Evolutionary conservation across 192 early-diverging fungal genomes (phyloP).

Genomic region (Tieghemiomyces parasiticus): DNA sequence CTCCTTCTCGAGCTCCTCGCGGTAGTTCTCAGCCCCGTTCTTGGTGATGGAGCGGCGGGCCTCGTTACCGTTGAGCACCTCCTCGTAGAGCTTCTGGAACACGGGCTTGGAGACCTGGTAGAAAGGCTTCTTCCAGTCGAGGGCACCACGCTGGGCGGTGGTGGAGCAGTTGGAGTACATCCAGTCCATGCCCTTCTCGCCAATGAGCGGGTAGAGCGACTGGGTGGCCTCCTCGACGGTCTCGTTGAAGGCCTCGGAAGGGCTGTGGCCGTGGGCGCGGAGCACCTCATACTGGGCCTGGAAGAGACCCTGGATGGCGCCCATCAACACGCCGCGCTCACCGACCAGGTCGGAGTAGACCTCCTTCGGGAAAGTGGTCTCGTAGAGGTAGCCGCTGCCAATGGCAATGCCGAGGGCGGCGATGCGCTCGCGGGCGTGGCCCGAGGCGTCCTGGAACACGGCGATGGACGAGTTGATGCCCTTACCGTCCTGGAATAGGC

Average conservation of each 20-base stretch:
- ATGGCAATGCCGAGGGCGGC: constrained; percentile 85
- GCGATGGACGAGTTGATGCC: constrained; percentile 97
- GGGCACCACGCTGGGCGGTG: constrained; percentile 87
- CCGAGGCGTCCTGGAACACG: constrained; percentile 85
- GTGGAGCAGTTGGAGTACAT: constrained; percentile 98
- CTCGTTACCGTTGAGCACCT: constrained; percentile 77
- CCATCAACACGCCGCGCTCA: constrained; percentile 96
- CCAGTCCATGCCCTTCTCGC: constrained; percentile 94
- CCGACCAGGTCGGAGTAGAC: constrained; percentile 92
- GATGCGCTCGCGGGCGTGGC: constrained; percentile 86
- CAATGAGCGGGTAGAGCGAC: constrained; percentile 91
- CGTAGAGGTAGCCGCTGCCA: constrained; percentile 93
- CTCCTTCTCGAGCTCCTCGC: constrained; percentile 81
- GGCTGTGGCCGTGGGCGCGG: constrained; percentile 81
- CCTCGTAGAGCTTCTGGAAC: constrained; percentile 78
- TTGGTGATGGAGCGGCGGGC: constrained; percentile 68
- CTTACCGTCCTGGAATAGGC: constrained; percentile 88
- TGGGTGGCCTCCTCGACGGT: constrained; percentile 98
- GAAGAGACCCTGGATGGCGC: constrained; percentile 94
- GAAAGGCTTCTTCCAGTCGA: constrained; percentile 95
- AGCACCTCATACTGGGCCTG: constrained; percentile 94
- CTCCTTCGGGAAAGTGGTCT: constrained; percentile 95
- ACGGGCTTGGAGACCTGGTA: constrained; percentile 85
- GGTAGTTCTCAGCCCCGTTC: constrained; percentile 86
- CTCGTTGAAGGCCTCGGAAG: constrained; percentile 98